Evolutionary conservation across 129 eudicot species (phyloP), one percentile per base, ranked within the genome.

Genomic region (Calendula officinalis): DNA sequence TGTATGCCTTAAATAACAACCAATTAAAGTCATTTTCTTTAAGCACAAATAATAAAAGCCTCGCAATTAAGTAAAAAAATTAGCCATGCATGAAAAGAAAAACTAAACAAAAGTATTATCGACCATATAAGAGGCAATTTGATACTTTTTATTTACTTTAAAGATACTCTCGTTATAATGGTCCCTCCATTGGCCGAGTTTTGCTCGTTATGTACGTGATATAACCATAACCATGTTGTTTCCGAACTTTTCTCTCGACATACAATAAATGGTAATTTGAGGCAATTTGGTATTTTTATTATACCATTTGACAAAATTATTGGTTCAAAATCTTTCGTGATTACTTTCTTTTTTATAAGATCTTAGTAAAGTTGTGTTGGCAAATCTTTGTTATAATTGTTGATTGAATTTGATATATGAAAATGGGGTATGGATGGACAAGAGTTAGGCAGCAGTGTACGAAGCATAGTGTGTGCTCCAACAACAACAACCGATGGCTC

Each of bases 371-470:
- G 45, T 57, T n/a, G 62, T 6, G 42, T 57, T 57, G 45, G 27
- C 12, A 36, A 37, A 59, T 59, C 35, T 38, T 37, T 8, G 32
- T 14, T 14, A 32, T n/a, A 59, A 38, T n/a, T n/a, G 47, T 16
- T 59, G 34, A 58, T 58, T 58, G 34, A 58, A 39, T 58, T 58
- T 58, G 64, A 58, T 5, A 39, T 8, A 16, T 14, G 64, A 32
- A 39, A 13, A 39, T 39, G 35, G 48, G 51, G 14, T 4, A 41
- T 41, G 9, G 10, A 41, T 41, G 45, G 60, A 39, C 64, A 59
- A 59, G 64, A 59, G 45, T 59, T 59, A 39, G 64, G 64, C 64
- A 56, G n/a, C 64, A 58, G n/a, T 14, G 47, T 36, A 7, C 27
- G 16, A 33, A 56, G 16, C 42, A 56, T 57, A 27, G 45, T 57